Conservation (phyloP, 805 yeast species). For the Zygotorulaspora danielsina region DNA sequence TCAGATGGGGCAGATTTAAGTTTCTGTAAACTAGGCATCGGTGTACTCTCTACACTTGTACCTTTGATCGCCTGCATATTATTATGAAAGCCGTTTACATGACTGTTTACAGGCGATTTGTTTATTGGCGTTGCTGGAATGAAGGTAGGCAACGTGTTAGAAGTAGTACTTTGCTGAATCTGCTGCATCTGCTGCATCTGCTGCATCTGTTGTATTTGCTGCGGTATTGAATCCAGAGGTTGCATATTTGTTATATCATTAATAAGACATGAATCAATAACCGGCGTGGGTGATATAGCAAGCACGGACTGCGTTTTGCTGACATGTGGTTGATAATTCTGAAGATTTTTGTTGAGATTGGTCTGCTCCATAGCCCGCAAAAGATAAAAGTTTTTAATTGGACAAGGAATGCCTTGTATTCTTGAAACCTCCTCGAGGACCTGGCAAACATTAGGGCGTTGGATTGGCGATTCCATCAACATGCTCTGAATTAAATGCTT, state of each 20-base stretch:
- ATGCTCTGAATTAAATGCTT: slow-evolving; percentile 60
- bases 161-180: slow-evolving; percentile 1
- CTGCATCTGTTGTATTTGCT: slow-evolving; percentile 1
- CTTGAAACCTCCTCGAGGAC: slow-evolving; percentile 62
- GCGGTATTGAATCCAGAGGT: slow-evolving; percentile 4
- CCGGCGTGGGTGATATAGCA: slow-evolving; percentile 2
- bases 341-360: slow-evolving; percentile 3
- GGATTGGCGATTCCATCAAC: slow-evolving; percentile 60
- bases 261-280: slow-evolving; percentile 5
- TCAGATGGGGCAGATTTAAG: background rate
- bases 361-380: slow-evolving; percentile 24
- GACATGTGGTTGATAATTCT: slow-evolving; percentile 7
- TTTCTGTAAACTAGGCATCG: background rate
- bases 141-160: slow-evolving; percentile 9
- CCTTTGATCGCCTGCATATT: background rate
- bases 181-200: slow-evolving; percentile 3
- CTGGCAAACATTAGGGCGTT: slow-evolving; percentile 72
- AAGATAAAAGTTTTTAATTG: slow-evolving; percentile 39
- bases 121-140: background rate
- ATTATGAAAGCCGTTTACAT: background rate
- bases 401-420: slow-evolving; percentile 50
- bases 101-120: background rate
- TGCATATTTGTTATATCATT: slow-evolving; percentile 4
- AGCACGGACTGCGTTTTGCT: slow-evolving; percentile 10
- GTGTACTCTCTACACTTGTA: background rate